These are phyloP conservation scores for Musa acuminata DNA, from an alignment of 176 grass and related monocot genomes.

Conservation along the genomic window DNA sequence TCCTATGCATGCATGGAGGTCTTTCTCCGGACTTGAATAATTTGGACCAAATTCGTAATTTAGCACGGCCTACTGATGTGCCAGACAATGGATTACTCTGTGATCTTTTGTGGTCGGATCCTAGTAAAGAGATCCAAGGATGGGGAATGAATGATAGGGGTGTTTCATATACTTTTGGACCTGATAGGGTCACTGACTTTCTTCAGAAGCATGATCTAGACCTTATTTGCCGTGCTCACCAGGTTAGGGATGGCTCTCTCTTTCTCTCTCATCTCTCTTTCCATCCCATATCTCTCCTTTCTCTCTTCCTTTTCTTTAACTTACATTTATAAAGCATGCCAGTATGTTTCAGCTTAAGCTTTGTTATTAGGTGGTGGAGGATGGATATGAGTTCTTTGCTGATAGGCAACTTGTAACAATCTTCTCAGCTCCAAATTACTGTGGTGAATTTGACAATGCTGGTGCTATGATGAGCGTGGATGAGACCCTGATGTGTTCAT, in stretches of 20 bases:
- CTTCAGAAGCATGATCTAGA: background rate
- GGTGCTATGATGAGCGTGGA: slow-evolving; percentile 13
- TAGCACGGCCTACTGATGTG: background rate
- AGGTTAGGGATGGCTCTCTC: background rate
- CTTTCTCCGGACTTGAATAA: slow-evolving; percentile 4
- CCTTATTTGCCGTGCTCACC: slow-evolving; percentile 7
- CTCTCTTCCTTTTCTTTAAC: background rate
- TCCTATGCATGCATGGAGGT: slow-evolving; percentile 8
- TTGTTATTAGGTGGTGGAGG: slow-evolving; percentile 9
- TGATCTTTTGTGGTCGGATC: slow-evolving; percentile 1
- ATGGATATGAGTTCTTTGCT: slow-evolving; percentile 8
- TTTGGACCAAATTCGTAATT: slow-evolving; percentile 3
- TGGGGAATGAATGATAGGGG: slow-evolving; percentile 7
- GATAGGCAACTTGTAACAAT: slow-evolving; percentile 10
- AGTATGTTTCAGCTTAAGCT: background rate
- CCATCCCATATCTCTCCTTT: background rate
- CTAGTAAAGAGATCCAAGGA: slow-evolving; percentile 3
- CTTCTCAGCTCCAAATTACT: slow-evolving; percentile 7
- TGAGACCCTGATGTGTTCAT: slow-evolving; percentile 7
- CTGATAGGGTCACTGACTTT: background rate
- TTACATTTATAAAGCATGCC: background rate
- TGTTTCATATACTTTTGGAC: slow-evolving; percentile 3
- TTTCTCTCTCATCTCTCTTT: background rate
- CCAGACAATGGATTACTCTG: slow-evolving; percentile 4
- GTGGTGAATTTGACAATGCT: slow-evolving; percentile 13